Evolutionary conservation across 352 stramenopile genomes (phyloP), one percentile per base, ranked within the genome.

Genomic region (Pythium aphanidermatum): DNA sequence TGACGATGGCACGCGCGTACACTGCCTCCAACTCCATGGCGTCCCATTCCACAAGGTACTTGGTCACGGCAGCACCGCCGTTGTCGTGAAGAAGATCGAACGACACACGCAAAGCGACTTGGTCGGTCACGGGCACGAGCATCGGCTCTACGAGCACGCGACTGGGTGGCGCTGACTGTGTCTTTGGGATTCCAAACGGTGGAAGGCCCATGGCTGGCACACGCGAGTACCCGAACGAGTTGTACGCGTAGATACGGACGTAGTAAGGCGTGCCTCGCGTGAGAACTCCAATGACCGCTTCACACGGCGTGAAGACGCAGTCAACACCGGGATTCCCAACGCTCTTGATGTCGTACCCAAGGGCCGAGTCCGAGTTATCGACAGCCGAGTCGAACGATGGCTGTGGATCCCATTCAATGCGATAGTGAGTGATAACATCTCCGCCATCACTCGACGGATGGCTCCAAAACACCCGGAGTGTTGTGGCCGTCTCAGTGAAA

Each of bases 1-100:
- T 61, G 2, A 46, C 48, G 3, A 73, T 54, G 1, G 69, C 69
- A 8, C 53, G 62, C 6, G 55, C 34, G 19, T 72, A 47, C 8
- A 91, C 55, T 6, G 76, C 71, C 11, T 83, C 69, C 7, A 93
- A 45, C 34, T 91, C 85, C 65, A 97, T 88, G 3, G 68, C 74
- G 52, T 98, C 92, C 90, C 89, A 98, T 36, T 97, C 86, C 39
- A 98, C 80, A 46, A 89, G 86, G 57, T 96, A 96, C 46, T 87
- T 65, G 11, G 63, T 93, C n/a, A 96, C 73, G 1, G 62, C 56
- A 0, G 77, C 70, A 7, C 90, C 90, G 5, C 90, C 90, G 35
- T 93, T 73, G 50, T 96, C 70, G 45, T 76, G 71, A 10, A 49
- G 59, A 0, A 74, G 70, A 25, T 86, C 79, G 46, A 97, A 97